Base-by-base conservation (phyloP, 148 eudicot genomes). In the Fallopia convolvulus region DNA sequence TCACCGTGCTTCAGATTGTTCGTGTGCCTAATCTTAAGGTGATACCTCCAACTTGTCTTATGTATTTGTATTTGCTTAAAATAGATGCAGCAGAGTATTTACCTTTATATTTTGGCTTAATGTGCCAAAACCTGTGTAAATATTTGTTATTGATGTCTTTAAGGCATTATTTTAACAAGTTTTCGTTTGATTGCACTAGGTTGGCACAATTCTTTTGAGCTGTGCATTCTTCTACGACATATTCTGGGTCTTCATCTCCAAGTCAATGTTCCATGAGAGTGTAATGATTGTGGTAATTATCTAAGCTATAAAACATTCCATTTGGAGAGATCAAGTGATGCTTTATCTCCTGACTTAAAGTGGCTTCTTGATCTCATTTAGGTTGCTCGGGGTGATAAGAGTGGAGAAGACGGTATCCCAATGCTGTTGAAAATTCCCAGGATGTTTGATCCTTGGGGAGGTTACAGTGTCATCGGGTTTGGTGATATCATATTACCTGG, bases 391-490 rank as follows among this genome's bases (percentile, higher is more conserved):
- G 99, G 99, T 70, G 98, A 93, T 83, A 87, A 84, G 72, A 96
- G 97, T 78, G 99, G 99, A 78, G 98, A 96, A 83, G 98, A 96
- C 83, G 99, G 99, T 52, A 93, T 96, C 12, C 99, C 99, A 46
- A 93, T 96, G 99, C 85, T 96, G 77, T 77, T 96, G 78, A 96
- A 96, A 84, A 96, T 96, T 72, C 99, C 99, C 9, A 86, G 99
- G 60, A 90, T 96, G 92, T 89, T 86, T 82, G 99, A 96, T 80
- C 99, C 98, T 79, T 96, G 99, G 99, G 98, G 98, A 40, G 99
- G 99, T 74, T 90, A 91, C 86, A 96, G 99, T 81, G 91, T 96
- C 78, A 93, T 96, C 75, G 99, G 99, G 71, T 96, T 96, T 82
- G 99, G 99, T 68, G 99, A 96, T 83, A 96, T 96, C 66, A 92